Conservation (phyloP, 495 filamentous ascomycete genomes). For the Trichoderma gamsii region DNA sequence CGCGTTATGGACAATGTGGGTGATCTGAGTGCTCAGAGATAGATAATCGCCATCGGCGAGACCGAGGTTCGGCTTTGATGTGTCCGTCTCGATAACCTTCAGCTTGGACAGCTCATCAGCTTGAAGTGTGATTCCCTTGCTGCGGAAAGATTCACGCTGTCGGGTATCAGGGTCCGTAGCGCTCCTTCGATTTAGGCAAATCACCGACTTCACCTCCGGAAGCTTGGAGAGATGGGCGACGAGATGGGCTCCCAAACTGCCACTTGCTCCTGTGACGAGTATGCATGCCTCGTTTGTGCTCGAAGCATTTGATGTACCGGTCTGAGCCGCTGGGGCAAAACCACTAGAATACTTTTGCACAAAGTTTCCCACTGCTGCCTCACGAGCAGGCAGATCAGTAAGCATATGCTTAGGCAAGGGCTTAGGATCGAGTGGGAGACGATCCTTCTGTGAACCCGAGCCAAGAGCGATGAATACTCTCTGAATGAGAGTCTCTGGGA, state of each 20-base stretch:
- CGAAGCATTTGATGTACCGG: too few species aligned
- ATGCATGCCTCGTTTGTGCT: conserved; percentile 21
- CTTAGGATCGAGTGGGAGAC: too few species aligned
- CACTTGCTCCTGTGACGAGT: conserved; percentile 48
- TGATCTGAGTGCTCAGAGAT: conserved; percentile 36
- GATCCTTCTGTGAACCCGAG: too few species aligned
- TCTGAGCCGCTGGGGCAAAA: too few species aligned
- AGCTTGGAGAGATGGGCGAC: conserved; percentile 32
- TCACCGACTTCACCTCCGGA: conserved; percentile 32
- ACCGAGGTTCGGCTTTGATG: conserved; percentile 39
- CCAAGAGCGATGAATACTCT: too few species aligned
- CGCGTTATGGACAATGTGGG: conserved; percentile 53
- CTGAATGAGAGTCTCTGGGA: too few species aligned
- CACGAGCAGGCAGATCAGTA: too few species aligned
- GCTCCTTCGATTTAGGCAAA: conserved; percentile 43
- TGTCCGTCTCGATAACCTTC: conserved; percentile 43
- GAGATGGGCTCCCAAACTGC: conserved; percentile 45
- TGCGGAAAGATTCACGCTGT: conserved; percentile 34
- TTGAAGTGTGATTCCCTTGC: conserved; percentile 32
- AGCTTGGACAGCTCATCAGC: conserved; percentile 32
- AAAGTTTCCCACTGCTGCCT: too few species aligned
- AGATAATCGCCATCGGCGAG: conserved; percentile 35
- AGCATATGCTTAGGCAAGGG: too few species aligned
- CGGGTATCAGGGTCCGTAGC: conserved; percentile 24
- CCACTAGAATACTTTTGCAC: too few species aligned